phyloP scores from a whole-genome alignment of 495 filamentous ascomycete genomes.

The Cudoniella acicularis region DNA sequence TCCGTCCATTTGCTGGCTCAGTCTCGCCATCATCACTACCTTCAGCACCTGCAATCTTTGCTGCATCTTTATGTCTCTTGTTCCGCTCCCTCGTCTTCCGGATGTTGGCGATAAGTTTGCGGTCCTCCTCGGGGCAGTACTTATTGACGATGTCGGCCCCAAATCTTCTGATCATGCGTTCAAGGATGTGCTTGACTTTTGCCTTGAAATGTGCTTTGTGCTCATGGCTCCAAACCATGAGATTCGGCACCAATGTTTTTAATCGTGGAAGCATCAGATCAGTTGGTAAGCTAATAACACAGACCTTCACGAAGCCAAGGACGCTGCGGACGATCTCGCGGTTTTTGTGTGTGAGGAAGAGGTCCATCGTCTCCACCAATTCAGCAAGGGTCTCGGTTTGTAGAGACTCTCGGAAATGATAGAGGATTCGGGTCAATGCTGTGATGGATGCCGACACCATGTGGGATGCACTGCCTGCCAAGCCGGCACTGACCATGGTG shows the following conservation, averaged over 20 bases:
- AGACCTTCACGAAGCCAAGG: slow-evolving; percentile 95
- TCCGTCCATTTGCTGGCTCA: slow-evolving; percentile 27
- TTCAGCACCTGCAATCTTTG: slow-evolving; percentile 40
- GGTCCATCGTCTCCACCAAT: slow-evolving; percentile 84
- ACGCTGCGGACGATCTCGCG: slow-evolving; percentile 92
- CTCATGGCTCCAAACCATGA: slow-evolving; percentile 95
- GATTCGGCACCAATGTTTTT: slow-evolving; percentile 70
- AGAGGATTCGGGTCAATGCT: slow-evolving; percentile 84
- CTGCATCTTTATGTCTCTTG: slow-evolving; percentile 79
- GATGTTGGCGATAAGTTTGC: slow-evolving; percentile 88
- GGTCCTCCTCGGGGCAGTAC: slow-evolving; percentile 76
- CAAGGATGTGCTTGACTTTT: slow-evolving; percentile 96
- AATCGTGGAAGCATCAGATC: slow-evolving; percentile 72
- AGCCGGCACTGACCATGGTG: slow-evolving; percentile 95
- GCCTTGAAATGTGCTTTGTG: slow-evolving; percentile 93
- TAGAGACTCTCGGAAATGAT: slow-evolving; percentile 71
- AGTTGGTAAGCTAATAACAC: slow-evolving; percentile 76
- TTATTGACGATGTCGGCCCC: slow-evolving; percentile 73
- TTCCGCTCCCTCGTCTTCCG: slow-evolving; percentile 84
- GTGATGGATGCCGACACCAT: slow-evolving; percentile 95
- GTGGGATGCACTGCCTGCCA: slow-evolving; percentile 86
- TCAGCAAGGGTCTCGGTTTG: slow-evolving; percentile 57
- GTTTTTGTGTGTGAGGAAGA: slow-evolving; percentile 92
- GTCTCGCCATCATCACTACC: slow-evolving; percentile 44
- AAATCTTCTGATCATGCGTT: slow-evolving; percentile 87